Percentiles rank a stretch among this genome's conserved stretches.
phyloP scores from a whole-genome alignment of 2,329 filamentous ascomycete genomes.

The Cordyceps militaris region DNA sequence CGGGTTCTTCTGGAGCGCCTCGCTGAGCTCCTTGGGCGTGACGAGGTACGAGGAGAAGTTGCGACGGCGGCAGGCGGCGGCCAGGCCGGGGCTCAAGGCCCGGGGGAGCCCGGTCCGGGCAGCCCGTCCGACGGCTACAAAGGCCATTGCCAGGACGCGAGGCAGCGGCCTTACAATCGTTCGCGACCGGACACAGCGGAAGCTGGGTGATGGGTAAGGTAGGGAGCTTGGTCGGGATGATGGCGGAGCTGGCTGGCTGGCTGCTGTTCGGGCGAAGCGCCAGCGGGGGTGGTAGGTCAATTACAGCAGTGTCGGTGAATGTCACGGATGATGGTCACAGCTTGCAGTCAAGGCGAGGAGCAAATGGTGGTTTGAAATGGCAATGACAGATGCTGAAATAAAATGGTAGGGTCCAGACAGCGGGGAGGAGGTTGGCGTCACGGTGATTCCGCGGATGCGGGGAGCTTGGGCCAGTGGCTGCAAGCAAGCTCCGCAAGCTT shows the following conservation, averaged over 20 bases:
- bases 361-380: not conserved
- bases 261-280: not conserved
- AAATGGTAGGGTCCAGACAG: not conserved
- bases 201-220: constrained; percentile 3
- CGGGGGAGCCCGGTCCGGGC: constrained; percentile 33
- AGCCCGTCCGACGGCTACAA: constrained; percentile 36
- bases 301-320: not conserved
- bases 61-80: constrained; percentile 21
- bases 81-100: constrained; percentile 24
- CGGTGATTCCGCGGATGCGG: constrained; percentile 12
- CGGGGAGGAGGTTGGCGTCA: constrained; percentile 8
- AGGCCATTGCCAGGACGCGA: constrained; percentile 31
- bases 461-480: constrained; percentile 21
- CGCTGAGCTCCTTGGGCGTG: constrained; percentile 71
- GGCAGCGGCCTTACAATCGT: not conserved
- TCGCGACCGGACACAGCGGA: constrained; percentile 7
- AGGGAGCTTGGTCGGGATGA: not conserved
- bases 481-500: not conserved
- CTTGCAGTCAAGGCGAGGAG: not conserved
- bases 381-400: not conserved
- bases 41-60: constrained; percentile 76
- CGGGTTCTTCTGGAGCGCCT: constrained; percentile 76
- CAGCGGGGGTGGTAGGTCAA: not conserved
- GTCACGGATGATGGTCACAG: not conserved
- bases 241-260: not conserved